Evolutionary conservation across 129 eudicot species (phyloP).

Genomic region (sunflower (Helianthus annuus)): HanXRQr2.0-SUNRISE NC_035446.2:99069231-99069730

Average conservation of each 20-base stretch:
- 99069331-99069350: constrained; percentile 59
- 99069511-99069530: neutral
- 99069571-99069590: constrained; percentile 56
- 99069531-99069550: neutral
- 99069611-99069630: constrained; percentile 79
- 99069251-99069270: neutral
- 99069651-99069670: constrained; percentile 67
- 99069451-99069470: constrained; percentile 79
- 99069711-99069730: constrained; percentile 93
- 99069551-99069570: neutral
- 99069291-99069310: constrained; percentile 41
- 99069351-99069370: constrained; percentile 58
- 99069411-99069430: constrained; percentile 94
- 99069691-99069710: constrained; percentile 66
- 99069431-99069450: constrained; percentile 92
- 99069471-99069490: constrained; percentile 54
- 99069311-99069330: constrained; percentile 56
- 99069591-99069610: constrained; percentile 97
- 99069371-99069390: constrained; percentile 58
- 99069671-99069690: constrained; percentile 65
- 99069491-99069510: neutral
- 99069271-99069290: constrained; percentile 5
- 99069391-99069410: constrained; percentile 74
- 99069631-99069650: constrained; percentile 66
- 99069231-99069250: neutral